Base-by-base conservation (phyloP, 495 filamentous ascomycete genomes). In the Xylaria flabelliformis region DNA sequence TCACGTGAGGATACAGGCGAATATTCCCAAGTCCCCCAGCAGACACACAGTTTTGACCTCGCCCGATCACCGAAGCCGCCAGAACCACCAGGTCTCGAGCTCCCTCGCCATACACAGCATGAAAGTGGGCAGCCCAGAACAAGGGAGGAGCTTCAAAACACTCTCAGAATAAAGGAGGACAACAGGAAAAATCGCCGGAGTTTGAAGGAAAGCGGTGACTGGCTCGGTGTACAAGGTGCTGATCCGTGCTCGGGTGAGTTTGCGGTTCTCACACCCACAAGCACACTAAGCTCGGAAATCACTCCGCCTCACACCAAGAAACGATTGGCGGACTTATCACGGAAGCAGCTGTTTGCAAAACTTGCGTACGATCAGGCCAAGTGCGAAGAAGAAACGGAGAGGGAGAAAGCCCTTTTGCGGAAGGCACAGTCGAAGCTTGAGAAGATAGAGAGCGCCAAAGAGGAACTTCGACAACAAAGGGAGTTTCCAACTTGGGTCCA, bases 181-280 rank as follows among this genome's bases (percentile, higher is more conserved):
- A 73, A 69, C 19, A 80, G 82, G 21, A 77, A 72, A n/a, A 78
- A 76, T 53, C 83, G 84, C 7, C 80, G 75, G 46, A 80, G 59
- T 19, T 70, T 85, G 39, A 82, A 80, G 51, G 79, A 83, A 66
- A 85, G 84, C 64, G 83, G 85, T 19, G 87, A 88, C 71, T 88
- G 83, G 76, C 79, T 88, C 13, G 86, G 87, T 13, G 84, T 87
- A 15, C 85, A 85, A 71, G 86, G 87, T 24, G 82, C 83, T n/a
- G 87, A 88, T 70, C 86, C 87, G 13, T 76, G 82, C 56, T 88
- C 85, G n/a, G 85, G 87, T 1, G 77, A 80, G 72, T 82, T 80
- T 67, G 81, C 87, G 44, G 75, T 83, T 8, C 74, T 85, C 41
- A 85, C 84, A 12, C 83, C 83, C 19, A 84, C 83, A 17, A 74